Base-by-base conservation (phyloP, 2,329 filamentous ascomycete species). In the Ceratocystis albifundus region DNA sequence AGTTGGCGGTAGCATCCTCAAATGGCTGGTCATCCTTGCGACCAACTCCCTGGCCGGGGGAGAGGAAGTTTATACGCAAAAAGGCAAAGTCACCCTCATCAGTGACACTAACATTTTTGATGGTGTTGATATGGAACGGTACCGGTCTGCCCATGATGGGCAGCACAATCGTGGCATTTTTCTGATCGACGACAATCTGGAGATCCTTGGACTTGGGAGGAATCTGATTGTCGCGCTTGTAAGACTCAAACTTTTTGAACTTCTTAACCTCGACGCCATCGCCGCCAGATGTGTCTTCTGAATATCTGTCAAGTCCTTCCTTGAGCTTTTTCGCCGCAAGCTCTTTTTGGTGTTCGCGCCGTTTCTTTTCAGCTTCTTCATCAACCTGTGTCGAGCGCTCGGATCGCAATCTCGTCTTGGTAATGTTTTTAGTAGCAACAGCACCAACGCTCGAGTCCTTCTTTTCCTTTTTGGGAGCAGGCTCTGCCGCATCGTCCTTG, bases 171-270 rank as follows among this genome's bases (percentile, higher is more conserved):
- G 93, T 96, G 66, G 84, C 84, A 72, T 90, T 94, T 79, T 96
- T 97, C 71, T 84, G 82, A 73, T 99, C 94, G 15, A 97, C 90
- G 25, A 96, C 83, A 69, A 99, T 90, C 69, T 89, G 87, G 66
- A 97, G 80, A 71, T 96, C 93, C 74, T 88, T 88, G 70, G 96
- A 86, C 72, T 86, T 87, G 15, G 82, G 74, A 1, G 94, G 94
- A 65, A 99, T 85, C 75, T 97, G 93, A 71, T 95, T 96, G 75
- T 97, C 94, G 68, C 93, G 86, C 80, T 97, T 99, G 79, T 99
- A 99, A 0, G 94, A 99, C 76, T 99, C 94, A 73, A 97, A 99
- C 66, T 91, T 89, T 80, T 97, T 97, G 81, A 99, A 97, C 77
- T 93, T 96, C 81, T 97, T 97, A 75, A 95, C 88, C 70, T 94